These are phyloP conservation scores for Paraphoma chrysanthemicola DNA, from an alignment of 2,329 filamentous ascomycete species.

Conservation along the genomic window DNA sequence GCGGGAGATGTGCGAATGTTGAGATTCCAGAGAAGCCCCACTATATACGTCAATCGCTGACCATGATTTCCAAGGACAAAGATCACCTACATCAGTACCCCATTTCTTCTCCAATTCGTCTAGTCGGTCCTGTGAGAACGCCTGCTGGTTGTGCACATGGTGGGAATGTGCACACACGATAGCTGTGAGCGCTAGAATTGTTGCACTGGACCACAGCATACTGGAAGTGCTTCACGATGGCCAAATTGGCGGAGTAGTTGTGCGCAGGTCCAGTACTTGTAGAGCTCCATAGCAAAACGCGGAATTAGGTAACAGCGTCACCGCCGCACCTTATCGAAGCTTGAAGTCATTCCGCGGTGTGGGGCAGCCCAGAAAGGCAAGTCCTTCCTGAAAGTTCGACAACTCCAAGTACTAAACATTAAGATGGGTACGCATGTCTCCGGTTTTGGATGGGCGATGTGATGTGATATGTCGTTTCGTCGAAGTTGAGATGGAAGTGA, in stretches of 20 bases:
- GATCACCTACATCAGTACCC: conserved; percentile 47
- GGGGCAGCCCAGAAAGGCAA: conserved; percentile 30
- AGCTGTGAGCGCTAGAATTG: conserved; percentile 20
- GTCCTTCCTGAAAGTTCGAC: conserved; percentile 16
- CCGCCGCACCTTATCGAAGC: conserved; percentile 28
- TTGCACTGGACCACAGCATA: conserved; percentile 28
- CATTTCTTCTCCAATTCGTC: conserved; percentile 49
- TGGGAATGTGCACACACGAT: conserved; percentile 36
- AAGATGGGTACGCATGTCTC: no score
- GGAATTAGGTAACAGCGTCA: conserved; percentile 38
- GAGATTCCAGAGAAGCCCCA: conserved; percentile 77
- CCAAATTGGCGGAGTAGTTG: neutral
- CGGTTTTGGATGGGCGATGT: neutral
- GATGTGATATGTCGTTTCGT: neutral
- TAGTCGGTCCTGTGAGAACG: conserved; percentile 38
- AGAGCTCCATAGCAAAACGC: conserved; percentile 18
- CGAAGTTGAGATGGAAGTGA: conserved; percentile 12
- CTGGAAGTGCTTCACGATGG: neutral
- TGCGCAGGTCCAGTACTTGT: neutral
- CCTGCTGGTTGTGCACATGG: conserved; percentile 34
- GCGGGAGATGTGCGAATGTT: conserved; percentile 56
- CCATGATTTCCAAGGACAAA: neutral
- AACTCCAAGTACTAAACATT: no score
- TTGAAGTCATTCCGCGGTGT: conserved; percentile 23
- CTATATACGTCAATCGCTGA: conserved; percentile 40